phyloP scores from a whole-genome alignment of 2,329 filamentous ascomycete species.

The Ampelomyces quisqualis region DNA sequence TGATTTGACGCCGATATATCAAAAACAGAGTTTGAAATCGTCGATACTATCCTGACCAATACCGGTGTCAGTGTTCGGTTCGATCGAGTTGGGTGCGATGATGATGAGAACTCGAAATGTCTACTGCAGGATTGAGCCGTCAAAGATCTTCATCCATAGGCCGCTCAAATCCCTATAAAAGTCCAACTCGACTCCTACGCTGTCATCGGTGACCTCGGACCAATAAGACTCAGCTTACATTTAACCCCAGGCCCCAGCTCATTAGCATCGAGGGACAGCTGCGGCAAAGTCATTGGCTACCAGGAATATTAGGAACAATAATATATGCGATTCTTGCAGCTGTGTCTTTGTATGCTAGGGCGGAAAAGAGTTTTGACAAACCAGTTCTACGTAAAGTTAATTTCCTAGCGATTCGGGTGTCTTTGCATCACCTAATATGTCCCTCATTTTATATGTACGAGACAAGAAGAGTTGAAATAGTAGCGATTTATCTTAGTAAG shows the following conservation, averaged over 20 bases:
- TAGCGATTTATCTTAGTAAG: too few relatives aligned
- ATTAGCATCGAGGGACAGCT: not conserved
- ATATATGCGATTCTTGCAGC: too few relatives aligned
- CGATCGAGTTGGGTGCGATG: not conserved
- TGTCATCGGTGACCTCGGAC: slow-evolving; percentile 1
- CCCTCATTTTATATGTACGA: too few relatives aligned
- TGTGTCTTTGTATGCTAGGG: too few relatives aligned
- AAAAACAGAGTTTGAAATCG: not conserved
- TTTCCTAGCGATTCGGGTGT: too few relatives aligned
- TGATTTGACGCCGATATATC: slow-evolving; percentile 16
- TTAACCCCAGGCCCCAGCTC: not conserved
- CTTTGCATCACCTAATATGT: too few relatives aligned
- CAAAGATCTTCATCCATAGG: too few relatives aligned
- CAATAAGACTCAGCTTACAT: not conserved
- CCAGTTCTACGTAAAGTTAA: too few relatives aligned
- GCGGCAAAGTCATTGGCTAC: not conserved
- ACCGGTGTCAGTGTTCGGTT: too few relatives aligned
- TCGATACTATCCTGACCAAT: not conserved
- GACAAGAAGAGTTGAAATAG: too few relatives aligned
- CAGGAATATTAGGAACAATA: not conserved
- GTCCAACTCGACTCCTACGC: not conserved
- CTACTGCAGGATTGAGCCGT: not conserved
- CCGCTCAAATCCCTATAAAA: too few relatives aligned
- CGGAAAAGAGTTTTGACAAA: too few relatives aligned
- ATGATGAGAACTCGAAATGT: not conserved